phyloP scores from a whole-genome alignment of 768 basidiomycete species.

The Sarcomyxa edulis region DNA sequence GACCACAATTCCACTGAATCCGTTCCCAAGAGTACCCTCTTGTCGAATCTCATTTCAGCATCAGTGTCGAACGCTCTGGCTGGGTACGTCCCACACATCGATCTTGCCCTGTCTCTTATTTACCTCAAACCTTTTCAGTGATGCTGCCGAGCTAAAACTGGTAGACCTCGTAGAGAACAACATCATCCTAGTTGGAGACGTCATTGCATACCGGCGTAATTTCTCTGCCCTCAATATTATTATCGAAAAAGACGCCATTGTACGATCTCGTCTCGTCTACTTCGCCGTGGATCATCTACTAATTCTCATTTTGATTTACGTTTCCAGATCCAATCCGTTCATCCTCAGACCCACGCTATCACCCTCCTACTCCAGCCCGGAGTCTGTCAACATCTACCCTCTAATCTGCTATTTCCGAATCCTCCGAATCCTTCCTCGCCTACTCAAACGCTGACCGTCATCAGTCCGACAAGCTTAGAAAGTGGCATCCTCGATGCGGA shows the following conservation, averaged over 20 bases:
- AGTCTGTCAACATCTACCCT: conserved; percentile 28
- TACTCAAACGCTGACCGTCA: conserved; percentile 30
- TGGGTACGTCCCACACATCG: conserved; percentile 21
- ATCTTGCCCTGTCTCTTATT: not conserved
- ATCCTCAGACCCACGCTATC: conserved; percentile 34
- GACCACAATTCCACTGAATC: too few species aligned
- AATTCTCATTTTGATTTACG: not conserved
- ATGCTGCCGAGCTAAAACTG: conserved; percentile 40
- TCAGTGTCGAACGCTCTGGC: too few species aligned
- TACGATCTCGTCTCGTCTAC: conserved; percentile 18
- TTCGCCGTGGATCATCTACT: not conserved
- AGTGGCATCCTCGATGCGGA: conserved; percentile 45
- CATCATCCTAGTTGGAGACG: conserved; percentile 45
- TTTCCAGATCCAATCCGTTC: conserved; percentile 38
- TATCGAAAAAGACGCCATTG: conserved; percentile 55
- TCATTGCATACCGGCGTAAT: conserved; percentile 47
- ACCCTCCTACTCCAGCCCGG: conserved; percentile 39
- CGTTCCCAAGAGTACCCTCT: too few species aligned
- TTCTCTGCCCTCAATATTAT: conserved; percentile 31
- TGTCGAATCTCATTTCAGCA: too few species aligned
- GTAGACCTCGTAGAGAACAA: conserved; percentile 36
- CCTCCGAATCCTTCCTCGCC: conserved; percentile 21
- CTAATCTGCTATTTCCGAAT: conserved; percentile 23
- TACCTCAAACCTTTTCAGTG: conserved; percentile 16
- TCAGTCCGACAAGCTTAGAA: conserved; percentile 45